Evolutionary conservation across 1,284 basidiomycete genomes (phyloP), one percentile per base, ranked within the genome.

Genomic region (Tetrapyrgos nigripes): DNA sequence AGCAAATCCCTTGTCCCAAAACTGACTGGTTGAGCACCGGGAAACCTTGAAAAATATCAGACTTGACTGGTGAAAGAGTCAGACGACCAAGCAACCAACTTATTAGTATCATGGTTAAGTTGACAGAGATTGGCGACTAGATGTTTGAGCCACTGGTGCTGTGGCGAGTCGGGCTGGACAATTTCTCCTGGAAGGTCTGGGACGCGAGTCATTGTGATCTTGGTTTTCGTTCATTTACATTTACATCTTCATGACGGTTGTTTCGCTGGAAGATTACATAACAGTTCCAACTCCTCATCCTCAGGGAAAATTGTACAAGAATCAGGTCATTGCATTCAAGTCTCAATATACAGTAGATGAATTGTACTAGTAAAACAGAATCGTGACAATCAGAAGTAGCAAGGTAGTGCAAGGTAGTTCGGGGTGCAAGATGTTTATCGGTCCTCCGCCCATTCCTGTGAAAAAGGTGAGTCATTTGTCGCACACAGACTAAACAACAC

Each of bases 1-100:
- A 82, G 80, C 44, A 98, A 72, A 65, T 94, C 91, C 47, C 75
- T 79, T 9, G 76, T 71, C 4, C 85, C 81, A 75, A 98, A 97
- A 71, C 93, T 96, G 66, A 98, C 88, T 13, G 96, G 96, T 70
- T 98, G 96, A 68, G 92, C 92, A 17, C 96, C 96, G 27, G 95
- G 95, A 76, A 97, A 98, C 64, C 93, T 93, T 62, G 28, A 60
- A 63, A 40, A 27, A 33, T 50, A 17, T 29, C 17, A 14, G n/a
- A 23, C 24, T 37, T 37, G n/a, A 26, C 9, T 33, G 27, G 6
- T 13, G n/a, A 10, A 27, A 53, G 9, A 29, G 4, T 33, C 21
- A 28, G 45, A 23, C 28, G 61, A 65, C 69, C 67, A 58, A 89
- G 86, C 83, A n/a, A n/a, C n/a, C n/a, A n/a, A n/a, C n/a, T n/a